Conservation (phyloP, 768 basidiomycete species). For the Suillus brevipes region DNA sequence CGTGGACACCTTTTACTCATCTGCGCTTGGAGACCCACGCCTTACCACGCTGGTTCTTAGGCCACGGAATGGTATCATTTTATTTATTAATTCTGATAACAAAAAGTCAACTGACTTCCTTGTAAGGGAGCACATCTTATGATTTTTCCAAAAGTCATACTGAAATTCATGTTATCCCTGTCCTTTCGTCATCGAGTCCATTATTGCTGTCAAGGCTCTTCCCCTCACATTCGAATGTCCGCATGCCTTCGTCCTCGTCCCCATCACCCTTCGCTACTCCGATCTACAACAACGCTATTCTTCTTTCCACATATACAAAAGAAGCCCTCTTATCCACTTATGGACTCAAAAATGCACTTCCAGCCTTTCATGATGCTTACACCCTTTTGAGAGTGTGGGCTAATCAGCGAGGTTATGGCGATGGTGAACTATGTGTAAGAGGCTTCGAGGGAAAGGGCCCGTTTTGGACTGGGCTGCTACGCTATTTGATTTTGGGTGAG, state of each 20-base stretch:
- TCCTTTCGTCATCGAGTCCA: slow-evolving; percentile 57
- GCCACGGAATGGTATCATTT: slow-evolving; percentile 49
- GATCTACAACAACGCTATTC: slow-evolving; percentile 74
- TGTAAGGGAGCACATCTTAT: slow-evolving; percentile 46
- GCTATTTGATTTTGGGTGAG: slow-evolving; percentile 66
- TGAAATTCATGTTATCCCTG: slow-evolving; percentile 73
- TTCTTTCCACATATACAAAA: slow-evolving; percentile 42
- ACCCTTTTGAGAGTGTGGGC: slow-evolving; percentile 89
- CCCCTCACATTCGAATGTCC: slow-evolving; percentile 72
- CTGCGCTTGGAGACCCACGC: slow-evolving; percentile 60
- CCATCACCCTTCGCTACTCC: slow-evolving; percentile 57
- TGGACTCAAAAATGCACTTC: slow-evolving; percentile 48
- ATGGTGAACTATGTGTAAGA: slow-evolving; percentile 56
- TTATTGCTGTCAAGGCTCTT: slow-evolving; percentile 69
- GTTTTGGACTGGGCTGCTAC: slow-evolving; percentile 69
- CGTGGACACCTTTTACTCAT: slow-evolving; percentile 64
- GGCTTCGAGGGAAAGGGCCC: slow-evolving; percentile 71
- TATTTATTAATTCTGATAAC: slow-evolving; percentile 25
- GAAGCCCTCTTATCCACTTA: slow-evolving; percentile 44
- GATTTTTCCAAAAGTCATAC: slow-evolving; percentile 71
- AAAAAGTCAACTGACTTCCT: slow-evolving; percentile 23
- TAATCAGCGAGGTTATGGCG: slow-evolving; percentile 76
- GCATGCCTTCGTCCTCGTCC: slow-evolving; percentile 37
- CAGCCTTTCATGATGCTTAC: slow-evolving; percentile 72
- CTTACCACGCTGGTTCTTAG: slow-evolving; percentile 63